Conservation (phyloP, 805 yeast species). For the Hanseniaspora vineae region DNA sequence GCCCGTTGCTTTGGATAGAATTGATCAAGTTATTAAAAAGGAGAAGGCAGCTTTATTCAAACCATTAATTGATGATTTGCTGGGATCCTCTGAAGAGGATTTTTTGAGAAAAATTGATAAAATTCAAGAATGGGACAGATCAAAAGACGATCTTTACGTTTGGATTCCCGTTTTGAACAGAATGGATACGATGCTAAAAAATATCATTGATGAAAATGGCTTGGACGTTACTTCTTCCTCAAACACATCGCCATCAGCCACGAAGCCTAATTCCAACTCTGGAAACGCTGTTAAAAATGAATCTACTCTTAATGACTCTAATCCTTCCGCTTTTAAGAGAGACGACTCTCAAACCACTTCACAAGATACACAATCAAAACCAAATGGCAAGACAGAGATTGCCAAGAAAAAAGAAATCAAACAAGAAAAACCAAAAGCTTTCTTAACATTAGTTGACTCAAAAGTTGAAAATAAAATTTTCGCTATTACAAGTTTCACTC, state of each 20-base stretch:
- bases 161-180: slow-evolving; percentile 71
- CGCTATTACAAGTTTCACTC: slow-evolving; percentile 48
- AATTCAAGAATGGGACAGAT: slow-evolving; percentile 42
- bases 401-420: neutral
- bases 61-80: slow-evolving; percentile 27
- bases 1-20: slow-evolving; percentile 15
- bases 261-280: neutral
- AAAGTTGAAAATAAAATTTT: slow-evolving; percentile 37
- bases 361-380: neutral
- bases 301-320: no score
- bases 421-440: slow-evolving; percentile 22
- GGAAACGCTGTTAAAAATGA: no score
- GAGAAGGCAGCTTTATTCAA: slow-evolving; percentile 19
- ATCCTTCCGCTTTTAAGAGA: no score
- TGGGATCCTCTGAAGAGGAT: slow-evolving; percentile 21
- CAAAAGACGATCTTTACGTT: slow-evolving; percentile 55
- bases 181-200: slow-evolving; percentile 55
- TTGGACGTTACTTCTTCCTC: slow-evolving; percentile 9
- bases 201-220: slow-evolving; percentile 37
- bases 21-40: slow-evolving; percentile 21
- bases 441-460: slow-evolving; percentile 29
- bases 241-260: neutral
- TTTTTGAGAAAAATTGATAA: slow-evolving; percentile 28
- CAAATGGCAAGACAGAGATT: neutral
- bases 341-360: no score